phyloP scores from a whole-genome alignment of 2,329 filamentous ascomycete species.

The Colletotrichum sp. region DNA sequence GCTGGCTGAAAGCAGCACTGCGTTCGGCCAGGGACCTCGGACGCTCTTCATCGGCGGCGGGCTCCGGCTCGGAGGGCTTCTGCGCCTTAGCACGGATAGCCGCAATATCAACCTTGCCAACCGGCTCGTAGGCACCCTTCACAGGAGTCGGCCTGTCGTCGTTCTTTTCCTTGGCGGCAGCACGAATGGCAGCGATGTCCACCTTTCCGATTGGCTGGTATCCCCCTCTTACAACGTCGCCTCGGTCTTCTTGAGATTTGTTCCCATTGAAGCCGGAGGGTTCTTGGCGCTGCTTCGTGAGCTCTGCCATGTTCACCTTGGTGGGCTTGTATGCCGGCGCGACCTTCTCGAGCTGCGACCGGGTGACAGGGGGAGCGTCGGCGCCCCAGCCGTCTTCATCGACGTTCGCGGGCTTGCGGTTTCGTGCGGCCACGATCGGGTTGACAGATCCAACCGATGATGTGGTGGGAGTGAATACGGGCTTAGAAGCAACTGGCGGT shows the following conservation, averaged over 20 bases:
- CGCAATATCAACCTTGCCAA: constrained; percentile 96
- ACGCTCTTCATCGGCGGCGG: constrained; percentile 24
- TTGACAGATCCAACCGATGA: constrained; percentile 63
- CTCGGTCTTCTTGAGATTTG: constrained; percentile 43
- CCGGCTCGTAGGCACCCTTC: constrained; percentile 91
- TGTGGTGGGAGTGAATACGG: constrained; percentile 83
- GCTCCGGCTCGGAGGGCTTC: constrained; percentile 50
- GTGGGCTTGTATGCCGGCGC: constrained; percentile 92
- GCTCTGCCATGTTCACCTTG: constrained; percentile 89
- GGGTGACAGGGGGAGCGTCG: constrained; percentile 89
- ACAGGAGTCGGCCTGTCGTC: constrained; percentile 86
- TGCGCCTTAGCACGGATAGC: constrained; percentile 88
- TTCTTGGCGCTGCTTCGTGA: constrained; percentile 75
- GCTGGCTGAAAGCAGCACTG: constrained; percentile 72
- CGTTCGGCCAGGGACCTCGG: constrained; percentile 76
- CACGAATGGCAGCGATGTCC: constrained; percentile 91
- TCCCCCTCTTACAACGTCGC: constrained; percentile 78
- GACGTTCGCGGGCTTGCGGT: constrained; percentile 62
- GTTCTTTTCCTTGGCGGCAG: constrained; percentile 69
- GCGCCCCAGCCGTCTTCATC: constrained; percentile 93
- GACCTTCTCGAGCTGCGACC: constrained; percentile 90
- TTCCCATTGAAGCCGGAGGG: constrained; percentile 58
- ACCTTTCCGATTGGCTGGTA: constrained; percentile 97
- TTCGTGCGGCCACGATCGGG: constrained; percentile 70
- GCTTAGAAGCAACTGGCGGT: constrained; percentile 85